Conservation (phyloP, 2,329 filamentous ascomycete genomes). For the Pestalotiopsis sp. region DNA sequence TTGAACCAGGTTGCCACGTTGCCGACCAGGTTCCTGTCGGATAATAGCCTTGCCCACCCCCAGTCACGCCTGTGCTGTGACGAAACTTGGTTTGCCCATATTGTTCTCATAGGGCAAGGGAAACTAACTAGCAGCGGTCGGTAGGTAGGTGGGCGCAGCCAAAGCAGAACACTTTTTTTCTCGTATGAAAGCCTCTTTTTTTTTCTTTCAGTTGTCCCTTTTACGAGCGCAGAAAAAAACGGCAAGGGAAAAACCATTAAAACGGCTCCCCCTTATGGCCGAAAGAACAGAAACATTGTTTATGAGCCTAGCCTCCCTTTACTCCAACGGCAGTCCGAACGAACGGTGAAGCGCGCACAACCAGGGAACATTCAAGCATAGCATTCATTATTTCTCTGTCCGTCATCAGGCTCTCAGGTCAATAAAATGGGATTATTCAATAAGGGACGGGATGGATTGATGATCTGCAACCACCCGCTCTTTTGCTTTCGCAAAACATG, state of each 20-base stretch:
- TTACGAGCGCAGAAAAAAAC: neutral
- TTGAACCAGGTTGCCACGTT: conserved; percentile 17
- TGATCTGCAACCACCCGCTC: conserved; percentile 7
- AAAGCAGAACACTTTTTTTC: neutral
- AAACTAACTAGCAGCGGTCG: neutral
- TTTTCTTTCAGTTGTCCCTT: no score
- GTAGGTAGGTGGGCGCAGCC: neutral
- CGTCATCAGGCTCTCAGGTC: no score
- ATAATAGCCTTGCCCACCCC: neutral
- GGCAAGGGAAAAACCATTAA: neutral
- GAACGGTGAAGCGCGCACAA: neutral
- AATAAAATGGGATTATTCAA: no score
- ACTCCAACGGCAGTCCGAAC: neutral
- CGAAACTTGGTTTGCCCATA: neutral
- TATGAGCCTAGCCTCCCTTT: no score
- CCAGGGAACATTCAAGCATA: no score
- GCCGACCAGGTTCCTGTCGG: conserved; percentile 8
- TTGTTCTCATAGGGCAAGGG: neutral
- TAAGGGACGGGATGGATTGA: neutral
- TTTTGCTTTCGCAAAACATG: no score
- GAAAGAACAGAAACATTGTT: neutral
- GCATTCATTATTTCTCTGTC: no score
- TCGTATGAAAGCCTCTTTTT: neutral
- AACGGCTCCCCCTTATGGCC: neutral
- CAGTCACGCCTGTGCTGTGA: neutral